Base-by-base conservation (phyloP, 2,329 filamentous ascomycete genomes). In the Curvularia spicifera region DNA sequence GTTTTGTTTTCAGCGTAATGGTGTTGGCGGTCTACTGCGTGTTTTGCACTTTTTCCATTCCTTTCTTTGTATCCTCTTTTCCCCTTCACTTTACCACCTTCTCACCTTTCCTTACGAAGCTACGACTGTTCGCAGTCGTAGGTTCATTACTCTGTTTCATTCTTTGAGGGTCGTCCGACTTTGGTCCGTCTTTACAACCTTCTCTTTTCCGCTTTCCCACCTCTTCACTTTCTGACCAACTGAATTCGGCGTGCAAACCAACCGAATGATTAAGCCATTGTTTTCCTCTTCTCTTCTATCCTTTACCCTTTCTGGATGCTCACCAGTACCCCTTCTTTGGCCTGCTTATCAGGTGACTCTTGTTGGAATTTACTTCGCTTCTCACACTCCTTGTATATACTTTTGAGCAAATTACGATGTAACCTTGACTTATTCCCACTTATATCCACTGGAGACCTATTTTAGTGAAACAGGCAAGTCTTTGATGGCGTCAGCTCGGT, bases 331-430 rank as follows among this genome's bases (percentile, higher is more conserved):
- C 57, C 53, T 46, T 50, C 40, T 50, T 26, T 47, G 24, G 53
- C 28, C 8, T 62, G 57, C 54, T 51, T 43, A 50, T 43, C 37
- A 15, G 57, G 53, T 13, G 50, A 59, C 15, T 40, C 45, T 43
- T 28, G 20, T n/a, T 63, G 26, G 43, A 35, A 18, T 31, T 24
- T 46, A 31, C 45, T 63, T 61, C 57, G 28, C 56, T 66, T 66
- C 67, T 62, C 54, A 64, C 67, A 49, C 53, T 69, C 67, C 13
- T 61, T 66, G 50, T 60, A 60, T 5, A 60, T 55, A 54, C 59
- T 20, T 56, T 45, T 50, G 55, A 47, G 43, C 56, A 66, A 29
- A 29, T 33, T 18, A 54, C 12, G 42, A 48, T 49, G 24, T 39
- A 18, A 12, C 31, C 20, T 22, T 22, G 39, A n/a, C 44, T 4